phyloP scores from a whole-genome alignment of 2,329 filamentous ascomycete genomes.

The Talaromyces sp. region DNA sequence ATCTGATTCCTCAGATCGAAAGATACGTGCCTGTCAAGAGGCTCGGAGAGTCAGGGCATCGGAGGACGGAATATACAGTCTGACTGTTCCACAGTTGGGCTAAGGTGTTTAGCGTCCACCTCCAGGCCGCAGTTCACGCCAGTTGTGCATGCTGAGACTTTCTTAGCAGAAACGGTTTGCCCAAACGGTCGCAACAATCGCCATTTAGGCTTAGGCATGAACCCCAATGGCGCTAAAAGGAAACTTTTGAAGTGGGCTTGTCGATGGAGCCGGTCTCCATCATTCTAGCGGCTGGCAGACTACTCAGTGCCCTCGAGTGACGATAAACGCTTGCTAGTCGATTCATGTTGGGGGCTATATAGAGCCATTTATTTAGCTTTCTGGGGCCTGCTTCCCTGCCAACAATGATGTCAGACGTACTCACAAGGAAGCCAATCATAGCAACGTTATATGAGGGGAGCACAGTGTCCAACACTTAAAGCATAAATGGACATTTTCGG shows the following conservation, averaged over 20 bases:
- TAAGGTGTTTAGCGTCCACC: conserved; percentile 1
- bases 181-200: background rate
- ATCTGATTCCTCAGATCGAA: background rate
- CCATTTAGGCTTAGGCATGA: conserved; percentile 2
- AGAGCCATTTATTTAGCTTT: conserved; percentile 4
- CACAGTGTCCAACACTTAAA: background rate
- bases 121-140: background rate
- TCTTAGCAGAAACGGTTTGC: background rate
- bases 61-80: conserved; percentile 34
- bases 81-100: conserved; percentile 2
- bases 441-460: background rate
- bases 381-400: background rate
- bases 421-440: background rate
- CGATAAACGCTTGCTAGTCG: conserved; percentile 2
- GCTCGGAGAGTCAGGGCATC: background rate
- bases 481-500: background rate
- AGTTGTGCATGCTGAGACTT: background rate
- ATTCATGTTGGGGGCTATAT: conserved; percentile 6
- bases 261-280: background rate
- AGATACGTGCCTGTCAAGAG: background rate
- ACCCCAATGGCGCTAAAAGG: background rate
- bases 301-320: background rate
- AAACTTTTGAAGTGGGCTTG: background rate
- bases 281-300: background rate
- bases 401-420: conserved; percentile 6